phyloP scores from a whole-genome alignment of 1,284 basidiomycete species.

The Melampsora americana region DNA sequence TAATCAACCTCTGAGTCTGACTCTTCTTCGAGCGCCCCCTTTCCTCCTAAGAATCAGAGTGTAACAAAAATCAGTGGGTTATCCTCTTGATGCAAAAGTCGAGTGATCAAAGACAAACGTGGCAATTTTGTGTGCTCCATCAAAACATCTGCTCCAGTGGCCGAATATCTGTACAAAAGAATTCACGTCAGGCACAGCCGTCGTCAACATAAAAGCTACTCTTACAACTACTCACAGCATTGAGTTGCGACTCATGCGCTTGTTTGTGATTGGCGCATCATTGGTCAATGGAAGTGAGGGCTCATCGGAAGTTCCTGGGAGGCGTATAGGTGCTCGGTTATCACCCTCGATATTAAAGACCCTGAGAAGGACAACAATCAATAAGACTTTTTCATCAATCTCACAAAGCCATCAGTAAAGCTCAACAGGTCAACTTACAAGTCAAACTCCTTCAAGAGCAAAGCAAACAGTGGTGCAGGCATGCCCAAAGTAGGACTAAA shows the following conservation, averaged over 20 bases:
- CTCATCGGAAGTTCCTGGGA: slow-evolving; percentile 3
- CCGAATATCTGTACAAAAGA: slow-evolving; percentile 22
- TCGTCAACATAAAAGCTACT: background rate
- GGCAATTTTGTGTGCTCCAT: slow-evolving; percentile 40
- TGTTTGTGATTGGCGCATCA: background rate
- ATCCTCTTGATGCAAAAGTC: background rate
- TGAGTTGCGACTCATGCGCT: slow-evolving; percentile 37
- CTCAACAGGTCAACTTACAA: slow-evolving; percentile 6
- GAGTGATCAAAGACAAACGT: slow-evolving; percentile 2
- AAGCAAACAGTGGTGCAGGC: slow-evolving; percentile 63
- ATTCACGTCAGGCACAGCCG: background rate
- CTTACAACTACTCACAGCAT: slow-evolving; percentile 15
- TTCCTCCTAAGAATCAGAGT: background rate
- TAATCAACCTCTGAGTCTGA: slow-evolving; percentile 41
- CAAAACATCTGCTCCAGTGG: slow-evolving; percentile 33
- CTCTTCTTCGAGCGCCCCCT: slow-evolving; percentile 9
- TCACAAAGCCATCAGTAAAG: background rate
- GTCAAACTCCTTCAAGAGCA: slow-evolving; percentile 26
- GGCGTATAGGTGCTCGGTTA: slow-evolving; percentile 26
- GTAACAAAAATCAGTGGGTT: background rate
- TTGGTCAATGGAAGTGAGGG: background rate
- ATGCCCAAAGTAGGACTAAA: slow-evolving; percentile 93
- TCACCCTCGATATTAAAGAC: slow-evolving; percentile 41
- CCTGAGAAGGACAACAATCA: background rate
- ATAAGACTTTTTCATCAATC: background rate